Evolutionary conservation across 2,329 filamentous ascomycete genomes (phyloP).

Genomic region (Colletotrichum cuscutae): DNA sequence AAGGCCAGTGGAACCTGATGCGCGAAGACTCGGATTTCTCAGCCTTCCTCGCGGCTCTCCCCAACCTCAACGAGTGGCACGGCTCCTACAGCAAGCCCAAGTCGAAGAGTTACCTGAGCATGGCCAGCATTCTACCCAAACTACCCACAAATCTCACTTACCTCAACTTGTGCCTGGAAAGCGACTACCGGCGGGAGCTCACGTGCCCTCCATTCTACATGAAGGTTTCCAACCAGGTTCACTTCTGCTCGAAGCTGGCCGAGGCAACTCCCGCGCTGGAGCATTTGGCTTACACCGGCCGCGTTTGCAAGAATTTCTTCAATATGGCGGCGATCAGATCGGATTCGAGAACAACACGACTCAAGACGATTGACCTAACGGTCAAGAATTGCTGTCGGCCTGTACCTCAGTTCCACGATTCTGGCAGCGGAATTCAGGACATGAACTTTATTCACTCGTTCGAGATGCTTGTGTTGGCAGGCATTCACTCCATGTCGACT

Average conservation of each 20-base stretch:
- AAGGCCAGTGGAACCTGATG: slow-evolving; percentile 83
- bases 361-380: slow-evolving; percentile 76
- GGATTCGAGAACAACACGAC: slow-evolving; percentile 58
- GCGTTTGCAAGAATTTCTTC: slow-evolving; percentile 77
- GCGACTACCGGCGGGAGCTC: slow-evolving; percentile 74
- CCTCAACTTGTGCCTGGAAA: slow-evolving; percentile 76
- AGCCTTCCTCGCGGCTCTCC: slow-evolving; percentile 69
- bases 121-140: slow-evolving; percentile 70
- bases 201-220: slow-evolving; percentile 69
- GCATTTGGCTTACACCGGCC: slow-evolving; percentile 77
- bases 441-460: slow-evolving; percentile 78
- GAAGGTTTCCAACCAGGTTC: slow-evolving; percentile 68
- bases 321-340: slow-evolving; percentile 63
- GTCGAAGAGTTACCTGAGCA: slow-evolving; percentile 77
- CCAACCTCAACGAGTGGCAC: slow-evolving; percentile 72
- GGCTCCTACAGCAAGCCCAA: slow-evolving; percentile 78
- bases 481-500: slow-evolving; percentile 67
- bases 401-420: slow-evolving; percentile 66
- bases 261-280: slow-evolving; percentile 70
- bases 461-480: slow-evolving; percentile 73
- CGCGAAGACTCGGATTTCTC: slow-evolving; percentile 70
- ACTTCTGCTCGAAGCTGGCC: slow-evolving; percentile 71
- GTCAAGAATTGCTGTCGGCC: slow-evolving; percentile 80
- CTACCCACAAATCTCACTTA: slow-evolving; percentile 69
- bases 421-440: slow-evolving; percentile 76